Conservation (phyloP, 2,329 filamentous ascomycete genomes). For the Aspergillus brunneoviolaceus region DNA sequence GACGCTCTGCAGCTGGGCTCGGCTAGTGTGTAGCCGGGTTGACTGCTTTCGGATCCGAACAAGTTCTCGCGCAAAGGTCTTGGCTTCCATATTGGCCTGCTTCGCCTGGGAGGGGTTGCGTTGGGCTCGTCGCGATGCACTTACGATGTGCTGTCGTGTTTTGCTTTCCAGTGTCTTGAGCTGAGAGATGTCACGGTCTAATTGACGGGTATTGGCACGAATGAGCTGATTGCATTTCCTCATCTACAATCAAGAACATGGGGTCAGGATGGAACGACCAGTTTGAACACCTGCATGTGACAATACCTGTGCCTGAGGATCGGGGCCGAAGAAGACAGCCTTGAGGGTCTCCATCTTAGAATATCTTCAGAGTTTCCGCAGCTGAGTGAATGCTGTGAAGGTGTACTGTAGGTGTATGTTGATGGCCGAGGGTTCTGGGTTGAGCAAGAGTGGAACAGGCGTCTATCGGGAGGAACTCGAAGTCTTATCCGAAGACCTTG, state of each 20-base stretch:
- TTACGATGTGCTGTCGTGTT: slow-evolving; percentile 79
- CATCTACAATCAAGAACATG: slow-evolving; percentile 57
- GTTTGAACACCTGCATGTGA: slow-evolving; percentile 1
- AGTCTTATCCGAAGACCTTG: slow-evolving; percentile 6
- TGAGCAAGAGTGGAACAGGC: neutral
- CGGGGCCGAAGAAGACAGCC: slow-evolving; percentile 84
- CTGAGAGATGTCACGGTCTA: slow-evolving; percentile 85
- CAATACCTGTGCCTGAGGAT: slow-evolving; percentile 85
- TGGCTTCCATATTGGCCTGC: slow-evolving; percentile 78
- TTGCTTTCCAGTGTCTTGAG: slow-evolving; percentile 78
- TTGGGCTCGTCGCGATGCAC: slow-evolving; percentile 77
- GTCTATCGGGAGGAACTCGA: neutral
- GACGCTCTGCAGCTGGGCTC: slow-evolving; percentile 88
- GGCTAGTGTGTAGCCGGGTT: slow-evolving; percentile 74
- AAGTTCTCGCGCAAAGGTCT: slow-evolving; percentile 84
- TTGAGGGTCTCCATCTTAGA: slow-evolving; percentile 78
- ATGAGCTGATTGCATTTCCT: slow-evolving; percentile 93
- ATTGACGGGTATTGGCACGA: slow-evolving; percentile 83
- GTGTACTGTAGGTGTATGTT: neutral
- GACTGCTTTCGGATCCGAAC: slow-evolving; percentile 76
- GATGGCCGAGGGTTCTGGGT: neutral
- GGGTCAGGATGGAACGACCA: slow-evolving; percentile 12
- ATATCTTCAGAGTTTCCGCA: slow-evolving; percentile 4
- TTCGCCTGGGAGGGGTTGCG: slow-evolving; percentile 74
- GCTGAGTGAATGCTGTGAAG: neutral